Conservation (phyloP, 1,284 basidiomycete genomes). For the Ceratorhiza oryzae-sativae region DNA sequence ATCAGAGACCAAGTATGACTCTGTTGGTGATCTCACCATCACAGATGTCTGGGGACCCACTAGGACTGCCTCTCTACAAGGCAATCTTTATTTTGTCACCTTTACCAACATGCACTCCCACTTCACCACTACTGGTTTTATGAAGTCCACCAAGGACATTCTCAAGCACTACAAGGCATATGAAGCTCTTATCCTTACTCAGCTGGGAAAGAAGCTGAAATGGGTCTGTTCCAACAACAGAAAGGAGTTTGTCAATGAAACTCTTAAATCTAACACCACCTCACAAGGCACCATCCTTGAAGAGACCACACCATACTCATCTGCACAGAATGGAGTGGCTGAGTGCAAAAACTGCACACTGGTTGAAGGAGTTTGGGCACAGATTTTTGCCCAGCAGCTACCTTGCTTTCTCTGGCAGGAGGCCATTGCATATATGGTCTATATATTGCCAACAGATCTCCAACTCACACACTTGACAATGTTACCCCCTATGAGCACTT, state of each 20-base stretch:
- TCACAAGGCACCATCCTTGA: too few relatives aligned
- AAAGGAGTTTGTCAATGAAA: too few relatives aligned
- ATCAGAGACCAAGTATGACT: constrained; percentile 32
- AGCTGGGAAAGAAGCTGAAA: neutral
- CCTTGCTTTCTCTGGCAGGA: constrained; percentile 32
- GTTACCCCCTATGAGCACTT: neutral
- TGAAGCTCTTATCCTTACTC: neutral
- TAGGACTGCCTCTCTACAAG: neutral
- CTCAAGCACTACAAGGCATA: neutral
- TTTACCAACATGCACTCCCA: neutral
- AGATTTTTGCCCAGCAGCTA: too few relatives aligned
- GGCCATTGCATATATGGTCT: neutral
- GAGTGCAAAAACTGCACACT: constrained; percentile 46
- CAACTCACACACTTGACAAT: neutral
- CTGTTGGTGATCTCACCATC: neutral
- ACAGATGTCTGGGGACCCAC: constrained; percentile 8
- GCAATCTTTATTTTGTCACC: neutral
- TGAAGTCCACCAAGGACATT: neutral
- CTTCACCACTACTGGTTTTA: neutral
- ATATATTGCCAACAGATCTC: neutral
- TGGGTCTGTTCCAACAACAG: neutral
- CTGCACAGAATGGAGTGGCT: constrained; percentile 47
- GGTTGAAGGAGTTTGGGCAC: neutral
- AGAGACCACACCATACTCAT: constrained; percentile 45
- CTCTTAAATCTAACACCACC: too few relatives aligned